phyloP scores from a whole-genome alignment of 2,329 filamentous ascomycete genomes.

The Ramularia endophylla region DNA sequence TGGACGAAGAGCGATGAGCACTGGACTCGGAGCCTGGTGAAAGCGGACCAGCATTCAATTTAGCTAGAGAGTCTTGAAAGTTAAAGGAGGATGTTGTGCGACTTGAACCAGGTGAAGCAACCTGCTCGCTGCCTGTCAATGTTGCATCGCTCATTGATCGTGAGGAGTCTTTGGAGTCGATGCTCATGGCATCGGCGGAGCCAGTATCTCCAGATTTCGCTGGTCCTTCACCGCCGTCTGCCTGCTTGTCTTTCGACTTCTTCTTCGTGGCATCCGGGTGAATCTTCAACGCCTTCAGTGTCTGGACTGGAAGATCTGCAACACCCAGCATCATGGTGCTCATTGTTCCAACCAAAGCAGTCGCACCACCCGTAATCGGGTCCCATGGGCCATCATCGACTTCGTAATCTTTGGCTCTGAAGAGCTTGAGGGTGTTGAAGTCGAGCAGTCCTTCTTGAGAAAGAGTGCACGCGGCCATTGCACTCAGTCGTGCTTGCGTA shows the following conservation, averaged over 20 bases:
- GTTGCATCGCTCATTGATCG: slow-evolving; percentile 10
- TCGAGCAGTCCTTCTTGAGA: slow-evolving; percentile 59
- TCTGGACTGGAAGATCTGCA: slow-evolving; percentile 61
- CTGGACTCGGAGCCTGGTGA: slow-evolving; percentile 11
- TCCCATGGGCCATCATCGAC: slow-evolving; percentile 74
- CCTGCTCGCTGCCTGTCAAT: slow-evolving; percentile 5
- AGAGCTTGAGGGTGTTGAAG: slow-evolving; percentile 69
- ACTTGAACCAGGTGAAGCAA: slow-evolving; percentile 14
- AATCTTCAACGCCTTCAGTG: slow-evolving; percentile 45
- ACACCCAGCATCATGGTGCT: slow-evolving; percentile 76
- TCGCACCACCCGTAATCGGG: slow-evolving; percentile 69
- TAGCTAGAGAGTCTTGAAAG: slow-evolving; percentile 25
- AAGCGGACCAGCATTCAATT: slow-evolving; percentile 20
- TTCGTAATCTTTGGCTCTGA: slow-evolving; percentile 59
- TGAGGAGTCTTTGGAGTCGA: slow-evolving; percentile 2
- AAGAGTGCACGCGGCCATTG: slow-evolving; percentile 65
- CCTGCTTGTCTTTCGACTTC: slow-evolving; percentile 19
- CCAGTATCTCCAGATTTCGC: slow-evolving; percentile 11
- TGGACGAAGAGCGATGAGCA: too few relatives aligned
- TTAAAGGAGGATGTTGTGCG: slow-evolving; percentile 26
- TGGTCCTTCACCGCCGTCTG: slow-evolving; percentile 9
- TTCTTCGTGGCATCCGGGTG: slow-evolving; percentile 31
- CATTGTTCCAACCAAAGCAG: slow-evolving; percentile 75
- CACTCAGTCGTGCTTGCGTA: slow-evolving; percentile 61
- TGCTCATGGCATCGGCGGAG: slow-evolving; percentile 5